phyloP scores from a whole-genome alignment of 768 basidiomycete species.

The Russula abietina region DNA sequence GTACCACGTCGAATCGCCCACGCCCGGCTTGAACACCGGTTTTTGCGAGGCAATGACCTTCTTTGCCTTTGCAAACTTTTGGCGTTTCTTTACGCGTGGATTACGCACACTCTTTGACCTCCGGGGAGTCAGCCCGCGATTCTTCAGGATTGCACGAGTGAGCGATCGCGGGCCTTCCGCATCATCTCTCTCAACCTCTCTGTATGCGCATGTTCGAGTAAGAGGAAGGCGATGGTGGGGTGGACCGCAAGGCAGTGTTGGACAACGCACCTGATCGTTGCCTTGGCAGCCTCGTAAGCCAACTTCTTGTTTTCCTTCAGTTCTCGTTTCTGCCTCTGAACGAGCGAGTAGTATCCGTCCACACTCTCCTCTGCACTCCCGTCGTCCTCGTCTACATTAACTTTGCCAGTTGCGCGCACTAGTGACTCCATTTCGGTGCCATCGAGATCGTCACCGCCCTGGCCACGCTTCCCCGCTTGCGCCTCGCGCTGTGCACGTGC shows the following conservation, averaged over 20 bases:
- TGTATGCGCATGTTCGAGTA: slow-evolving; percentile 19
- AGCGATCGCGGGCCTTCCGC: slow-evolving; percentile 76
- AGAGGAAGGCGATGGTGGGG: background rate
- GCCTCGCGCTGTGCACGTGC: slow-evolving; percentile 50
- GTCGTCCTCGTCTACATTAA: slow-evolving; percentile 37
- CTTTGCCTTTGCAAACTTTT: slow-evolving; percentile 91
- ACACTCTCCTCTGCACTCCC: slow-evolving; percentile 38
- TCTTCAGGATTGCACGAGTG: slow-evolving; percentile 86
- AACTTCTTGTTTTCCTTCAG: slow-evolving; percentile 76
- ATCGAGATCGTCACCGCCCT: slow-evolving; percentile 65
- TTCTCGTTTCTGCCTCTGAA: slow-evolving; percentile 65
- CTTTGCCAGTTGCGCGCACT: slow-evolving; percentile 28
- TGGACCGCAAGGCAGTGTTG: background rate
- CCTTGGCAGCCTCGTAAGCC: slow-evolving; percentile 65
- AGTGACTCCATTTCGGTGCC: slow-evolving; percentile 44
- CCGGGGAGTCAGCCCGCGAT: slow-evolving; percentile 89
- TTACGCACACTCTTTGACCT: slow-evolving; percentile 89
- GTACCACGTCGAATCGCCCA: slow-evolving; percentile 66
- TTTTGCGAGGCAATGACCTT: slow-evolving; percentile 86
- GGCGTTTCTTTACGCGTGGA: slow-evolving; percentile 94
- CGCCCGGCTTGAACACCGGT: slow-evolving; percentile 87
- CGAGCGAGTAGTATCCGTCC: slow-evolving; percentile 87
- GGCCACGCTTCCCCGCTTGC: slow-evolving; percentile 39
- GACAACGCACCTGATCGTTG: slow-evolving; percentile 48
- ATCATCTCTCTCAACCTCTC: slow-evolving; percentile 36